These are phyloP conservation scores for Beverwykella pulmonaria DNA, from an alignment of 495 filamentous ascomycete species.

Conservation along the genomic window DNA sequence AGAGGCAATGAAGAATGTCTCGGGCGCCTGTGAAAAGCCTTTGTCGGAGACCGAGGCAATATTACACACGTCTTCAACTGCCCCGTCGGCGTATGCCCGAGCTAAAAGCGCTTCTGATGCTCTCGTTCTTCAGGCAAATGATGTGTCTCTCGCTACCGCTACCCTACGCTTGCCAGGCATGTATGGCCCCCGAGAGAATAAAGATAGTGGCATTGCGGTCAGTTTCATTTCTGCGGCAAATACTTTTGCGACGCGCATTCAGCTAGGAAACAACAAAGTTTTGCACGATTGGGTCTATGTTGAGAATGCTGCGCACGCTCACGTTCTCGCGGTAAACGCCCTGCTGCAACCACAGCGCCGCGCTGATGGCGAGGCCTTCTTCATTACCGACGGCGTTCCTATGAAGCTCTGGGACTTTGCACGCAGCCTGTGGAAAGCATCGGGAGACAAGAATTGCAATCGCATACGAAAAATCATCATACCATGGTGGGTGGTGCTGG, in stretches of 20 bases:
- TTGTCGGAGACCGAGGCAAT: no score
- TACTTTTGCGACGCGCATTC: neutral
- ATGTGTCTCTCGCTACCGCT: no score
- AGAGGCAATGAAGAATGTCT: neutral
- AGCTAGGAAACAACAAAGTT: slow-evolving; percentile 4
- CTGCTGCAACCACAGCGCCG: neutral
- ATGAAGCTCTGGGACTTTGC: slow-evolving; percentile 16
- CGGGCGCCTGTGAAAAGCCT: neutral
- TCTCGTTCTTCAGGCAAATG: neutral
- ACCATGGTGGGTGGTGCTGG: slow-evolving; percentile 2
- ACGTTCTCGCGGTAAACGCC: slow-evolving; percentile 16
- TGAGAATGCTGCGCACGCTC: slow-evolving; percentile 7
- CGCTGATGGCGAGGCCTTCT: slow-evolving; percentile 10
- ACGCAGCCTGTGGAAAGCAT: neutral
- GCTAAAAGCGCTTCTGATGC: neutral
- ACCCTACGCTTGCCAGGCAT: no score
- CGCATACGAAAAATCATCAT: neutral
- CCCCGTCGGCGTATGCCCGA: neutral
- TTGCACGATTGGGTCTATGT: slow-evolving; percentile 13
- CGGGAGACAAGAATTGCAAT: slow-evolving; percentile 3
- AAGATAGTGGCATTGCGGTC: no score
- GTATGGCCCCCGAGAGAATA: no score
- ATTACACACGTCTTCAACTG: no score
- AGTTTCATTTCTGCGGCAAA: neutral
- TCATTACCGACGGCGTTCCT: slow-evolving; percentile 4